Conservation (phyloP, 352 stramenopile genomes). For the Globisporangium apiculatum region DNA sequence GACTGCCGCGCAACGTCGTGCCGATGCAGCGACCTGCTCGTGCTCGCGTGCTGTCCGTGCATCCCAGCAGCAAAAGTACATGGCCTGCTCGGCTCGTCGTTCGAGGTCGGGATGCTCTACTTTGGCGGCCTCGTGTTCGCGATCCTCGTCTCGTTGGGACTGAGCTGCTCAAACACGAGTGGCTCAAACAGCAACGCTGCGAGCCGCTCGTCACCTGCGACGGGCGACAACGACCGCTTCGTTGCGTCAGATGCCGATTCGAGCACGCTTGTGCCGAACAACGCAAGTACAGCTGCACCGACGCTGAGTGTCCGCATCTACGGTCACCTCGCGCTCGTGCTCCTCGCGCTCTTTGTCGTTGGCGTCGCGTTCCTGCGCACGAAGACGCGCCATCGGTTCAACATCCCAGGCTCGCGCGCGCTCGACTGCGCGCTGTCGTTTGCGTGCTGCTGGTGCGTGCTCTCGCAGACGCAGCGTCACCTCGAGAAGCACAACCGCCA, state of each 20-base stretch:
- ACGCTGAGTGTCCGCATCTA: background rate
- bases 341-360: conserved; percentile 29
- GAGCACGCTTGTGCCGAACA: background rate
- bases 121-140: conserved; percentile 33
- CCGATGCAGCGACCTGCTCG: background rate
- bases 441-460: conserved; percentile 44
- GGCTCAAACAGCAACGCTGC: background rate
- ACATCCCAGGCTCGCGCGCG: conserved; percentile 26
- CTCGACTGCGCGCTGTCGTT: conserved; percentile 32
- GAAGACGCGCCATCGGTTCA: conserved; percentile 31
- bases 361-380: conserved; percentile 31
- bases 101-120: conserved; percentile 34
- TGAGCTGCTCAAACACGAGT: conserved; percentile 17
- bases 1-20: background rate
- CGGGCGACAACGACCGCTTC: background rate
- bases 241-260: background rate
- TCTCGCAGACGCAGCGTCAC: conserved; percentile 40
- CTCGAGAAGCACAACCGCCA: conserved; percentile 17
- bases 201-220: background rate
- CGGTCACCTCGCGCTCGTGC: conserved; percentile 12
- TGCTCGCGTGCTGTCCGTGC: conserved; percentile 31
- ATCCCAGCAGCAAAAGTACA: conserved; percentile 32
- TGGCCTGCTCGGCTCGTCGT: conserved; percentile 25
- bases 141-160: conserved; percentile 24
- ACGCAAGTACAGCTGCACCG: background rate